A percentile compares a stretch with the other conserved stretches of the same genome.
Conservation (phyloP, 2,329 filamentous ascomycete genomes). For the Cladosporium sp. region DNA sequence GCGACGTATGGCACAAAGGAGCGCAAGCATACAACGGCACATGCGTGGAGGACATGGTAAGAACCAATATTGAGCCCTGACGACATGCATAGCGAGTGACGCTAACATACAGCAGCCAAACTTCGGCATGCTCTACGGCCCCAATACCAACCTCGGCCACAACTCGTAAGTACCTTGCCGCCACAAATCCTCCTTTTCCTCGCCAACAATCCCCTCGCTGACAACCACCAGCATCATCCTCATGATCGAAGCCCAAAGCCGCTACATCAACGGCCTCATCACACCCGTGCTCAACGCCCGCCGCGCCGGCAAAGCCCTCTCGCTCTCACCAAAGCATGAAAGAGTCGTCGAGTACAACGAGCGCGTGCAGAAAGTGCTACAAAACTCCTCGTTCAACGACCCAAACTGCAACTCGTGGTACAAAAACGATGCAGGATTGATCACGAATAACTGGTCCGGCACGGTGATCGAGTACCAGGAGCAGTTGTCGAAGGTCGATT, state of each 20-base stretch:
- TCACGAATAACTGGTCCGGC: conserved; percentile 55
- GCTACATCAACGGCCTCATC: conserved; percentile 52
- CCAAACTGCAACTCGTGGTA: conserved; percentile 55
- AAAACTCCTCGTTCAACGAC: conserved; percentile 49
- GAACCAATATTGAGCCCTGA: too few relatives aligned
- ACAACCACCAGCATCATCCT: conserved; percentile 48
- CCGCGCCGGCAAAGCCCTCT: conserved; percentile 36
- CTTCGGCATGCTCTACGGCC: conserved; percentile 56
- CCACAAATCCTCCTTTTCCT: too few relatives aligned
- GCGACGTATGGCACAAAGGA: conserved; percentile 52
- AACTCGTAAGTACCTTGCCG: not conserved
- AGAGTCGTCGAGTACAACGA: conserved; percentile 44
- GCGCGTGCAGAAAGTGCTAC: conserved; percentile 42
- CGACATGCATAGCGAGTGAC: too few relatives aligned
- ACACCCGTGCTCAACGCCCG: conserved; percentile 45
- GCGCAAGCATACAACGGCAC: conserved; percentile 50
- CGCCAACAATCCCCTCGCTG: conserved; percentile 18
- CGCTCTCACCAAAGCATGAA: conserved; percentile 41
- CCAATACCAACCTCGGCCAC: conserved; percentile 50
- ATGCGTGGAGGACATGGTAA: conserved; percentile 43
- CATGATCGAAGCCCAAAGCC: conserved; percentile 58
- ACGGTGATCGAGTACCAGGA: conserved; percentile 56
- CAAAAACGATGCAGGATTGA: conserved; percentile 50
- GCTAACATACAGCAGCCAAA: not conserved
- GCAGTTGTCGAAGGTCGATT: conserved; percentile 38